phyloP scores from a whole-genome alignment of 176 grass and related monocot genomes.

The Pharus latifolius region DNA sequence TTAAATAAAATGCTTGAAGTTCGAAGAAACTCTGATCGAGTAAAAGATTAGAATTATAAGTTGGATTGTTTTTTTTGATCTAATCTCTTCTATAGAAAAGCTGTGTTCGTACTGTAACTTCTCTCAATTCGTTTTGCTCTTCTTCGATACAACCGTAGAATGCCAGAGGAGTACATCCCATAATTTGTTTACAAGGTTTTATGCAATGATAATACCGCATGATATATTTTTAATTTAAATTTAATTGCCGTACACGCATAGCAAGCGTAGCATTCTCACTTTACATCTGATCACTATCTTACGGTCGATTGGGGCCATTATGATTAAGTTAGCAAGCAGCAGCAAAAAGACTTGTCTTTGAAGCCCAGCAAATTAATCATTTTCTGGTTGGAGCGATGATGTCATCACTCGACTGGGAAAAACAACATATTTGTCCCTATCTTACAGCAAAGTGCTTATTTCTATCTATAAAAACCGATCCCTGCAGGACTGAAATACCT shows the following conservation, averaged over 20 bases:
- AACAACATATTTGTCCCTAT: too few species aligned
- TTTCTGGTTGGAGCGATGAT: neutral
- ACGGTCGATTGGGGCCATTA: conserved; percentile 19
- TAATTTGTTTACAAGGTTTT: too few species aligned
- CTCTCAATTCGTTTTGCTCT: conserved; percentile 1
- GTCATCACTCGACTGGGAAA: neutral
- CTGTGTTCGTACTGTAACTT: neutral
- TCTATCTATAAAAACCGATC: too few species aligned
- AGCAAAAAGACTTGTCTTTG: conserved; percentile 16
- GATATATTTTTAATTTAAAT: neutral
- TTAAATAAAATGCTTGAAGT: too few species aligned
- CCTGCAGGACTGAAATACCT: too few species aligned
- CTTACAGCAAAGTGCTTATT: too few species aligned
- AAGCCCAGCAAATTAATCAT: conserved; percentile 33
- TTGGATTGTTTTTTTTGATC: neutral
- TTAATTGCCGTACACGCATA: conserved; percentile 36
- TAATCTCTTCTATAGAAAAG: neutral
- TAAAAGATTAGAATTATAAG: neutral
- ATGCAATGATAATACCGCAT: neutral
- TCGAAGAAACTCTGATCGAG: too few species aligned
- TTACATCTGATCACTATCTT: neutral
- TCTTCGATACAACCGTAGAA: too few species aligned
- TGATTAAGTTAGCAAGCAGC: conserved; percentile 27
- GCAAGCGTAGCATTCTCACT: neutral
- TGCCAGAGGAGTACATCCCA: neutral